Base-by-base conservation (phyloP, 1,139 yeast genomes). In the Geotrichum bryndzae region DNA sequence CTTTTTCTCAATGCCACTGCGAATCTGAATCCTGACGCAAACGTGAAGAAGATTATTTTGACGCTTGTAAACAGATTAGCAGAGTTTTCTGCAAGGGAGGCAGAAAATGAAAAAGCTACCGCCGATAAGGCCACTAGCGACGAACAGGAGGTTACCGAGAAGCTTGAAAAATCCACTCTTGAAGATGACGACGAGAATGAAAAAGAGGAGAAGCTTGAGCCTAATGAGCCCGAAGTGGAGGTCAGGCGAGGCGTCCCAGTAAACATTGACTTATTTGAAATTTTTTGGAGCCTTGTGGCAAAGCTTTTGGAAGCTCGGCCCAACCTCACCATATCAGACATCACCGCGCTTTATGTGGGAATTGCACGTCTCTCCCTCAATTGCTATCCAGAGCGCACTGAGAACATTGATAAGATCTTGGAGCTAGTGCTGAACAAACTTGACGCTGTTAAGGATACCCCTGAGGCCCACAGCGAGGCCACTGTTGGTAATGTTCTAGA, bases 41-140 rank as follows among this genome's bases (percentile, higher is more conserved):
- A 85, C 59, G 81, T 88, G 64, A 84, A 86, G 61, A 87, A 84
- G 65, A 82, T 92, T 57, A 80, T 91, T 29, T 75, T 83, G 29
- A 82, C 92, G 0, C 78, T 94, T 69, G 84, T 92, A 61, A 88
- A 88, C 57, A 81, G 97, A 63, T 80, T 94, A 63, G 82, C 90
- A 3, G 85, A 83, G 46, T 89, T 80, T 70, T 79, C 78, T 11
- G 76, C 72, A 5, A 68, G 75, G 22, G 75, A 74, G 60, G 69
- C 65, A 31, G 72, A 65, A 48, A 62, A 63, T 31, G 65, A 61
- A 27, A 58, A 53, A 22, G 61, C 57, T 25, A 63, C 57, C 51
- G 8, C 48, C 48, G 48, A 41, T 41, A 41, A 41, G 22, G 22
- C 13, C 7, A 31, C 15, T 13, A 23, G 31, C 38, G 54, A 61